phyloP scores from a whole-genome alignment of 352 stramenopile species.

The Globisporangium paroecandrum region DNA sequence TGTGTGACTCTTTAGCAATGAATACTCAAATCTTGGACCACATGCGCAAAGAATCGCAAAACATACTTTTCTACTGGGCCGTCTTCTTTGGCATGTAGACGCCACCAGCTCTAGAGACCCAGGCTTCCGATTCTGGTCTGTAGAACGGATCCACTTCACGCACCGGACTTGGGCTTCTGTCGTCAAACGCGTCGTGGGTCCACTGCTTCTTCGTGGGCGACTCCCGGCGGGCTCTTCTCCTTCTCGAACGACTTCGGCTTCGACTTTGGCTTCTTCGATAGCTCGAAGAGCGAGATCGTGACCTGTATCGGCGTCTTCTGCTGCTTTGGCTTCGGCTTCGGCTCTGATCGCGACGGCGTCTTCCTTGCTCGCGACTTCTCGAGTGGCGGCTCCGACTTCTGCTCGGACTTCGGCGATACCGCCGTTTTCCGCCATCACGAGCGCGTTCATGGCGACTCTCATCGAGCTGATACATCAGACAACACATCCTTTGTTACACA shows the following conservation, averaged over 20 bases:
- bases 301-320: not conserved
- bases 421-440: slow-evolving; percentile 1
- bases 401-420: slow-evolving; percentile 17
- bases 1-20: not conserved
- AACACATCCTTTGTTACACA: not conserved
- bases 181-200: slow-evolving; percentile 71
- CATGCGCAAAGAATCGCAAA: not conserved
- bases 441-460: slow-evolving; percentile 25
- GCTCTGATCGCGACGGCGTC: slow-evolving; percentile 18
- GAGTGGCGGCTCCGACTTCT: slow-evolving; percentile 8
- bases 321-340: slow-evolving; percentile 18
- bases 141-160: slow-evolving; percentile 63
- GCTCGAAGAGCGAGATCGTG: slow-evolving; percentile 10
- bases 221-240: slow-evolving; percentile 20
- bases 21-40: not conserved
- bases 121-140: slow-evolving; percentile 57
- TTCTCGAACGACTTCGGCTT: slow-evolving; percentile 19
- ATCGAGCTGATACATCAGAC: slow-evolving; percentile 32
- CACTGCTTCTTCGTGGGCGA: slow-evolving; percentile 41
- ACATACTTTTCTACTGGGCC: not conserved
- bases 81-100: slow-evolving; percentile 66
- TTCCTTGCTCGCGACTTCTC: slow-evolving; percentile 21
- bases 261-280: slow-evolving; percentile 17
- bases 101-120: slow-evolving; percentile 73
- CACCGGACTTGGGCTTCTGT: slow-evolving; percentile 69